Percentiles rank a stretch among this genome's conserved stretches.
phyloP scores from a whole-genome alignment of 345 rosid genomes.

The Salix caprea region DNA sequence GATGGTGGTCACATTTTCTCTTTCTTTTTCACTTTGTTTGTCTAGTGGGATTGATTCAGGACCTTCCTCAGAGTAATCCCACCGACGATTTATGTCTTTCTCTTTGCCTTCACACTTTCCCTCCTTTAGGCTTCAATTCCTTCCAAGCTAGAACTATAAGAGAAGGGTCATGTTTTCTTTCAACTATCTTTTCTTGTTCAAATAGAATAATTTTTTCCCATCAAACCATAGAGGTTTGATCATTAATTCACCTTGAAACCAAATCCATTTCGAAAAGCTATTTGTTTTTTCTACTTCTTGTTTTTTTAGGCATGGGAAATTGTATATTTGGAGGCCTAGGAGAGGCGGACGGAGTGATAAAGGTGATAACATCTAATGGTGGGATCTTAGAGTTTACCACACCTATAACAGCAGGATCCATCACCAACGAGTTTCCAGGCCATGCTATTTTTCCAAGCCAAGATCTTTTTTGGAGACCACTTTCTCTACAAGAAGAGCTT shows the following conservation, averaged over 20 bases:
- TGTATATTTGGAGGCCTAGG: slow-evolving; percentile 74
- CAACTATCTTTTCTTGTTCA: not conserved
- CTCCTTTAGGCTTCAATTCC: slow-evolving; percentile 3
- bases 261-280: not conserved
- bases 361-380: slow-evolving; percentile 53
- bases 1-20: slow-evolving; percentile 7
- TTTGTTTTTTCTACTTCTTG: not conserved
- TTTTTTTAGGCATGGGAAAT: slow-evolving; percentile 52
- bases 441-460: slow-evolving; percentile 52
- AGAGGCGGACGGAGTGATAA: slow-evolving; percentile 35
- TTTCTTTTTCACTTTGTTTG: slow-evolving; percentile 8
- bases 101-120: not conserved
- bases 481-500: slow-evolving; percentile 45
- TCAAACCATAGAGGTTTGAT: not conserved
- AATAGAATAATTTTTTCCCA: no score
- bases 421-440: slow-evolving; percentile 53
- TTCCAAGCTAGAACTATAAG: slow-evolving; percentile 1
- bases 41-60: slow-evolving; percentile 1
- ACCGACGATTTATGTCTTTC: slow-evolving; percentile 28
- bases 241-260: not conserved
- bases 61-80: slow-evolving; percentile 30
- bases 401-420: slow-evolving; percentile 52
- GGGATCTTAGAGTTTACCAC: slow-evolving; percentile 56
- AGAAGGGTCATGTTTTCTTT: not conserved
- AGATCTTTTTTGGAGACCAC: slow-evolving; percentile 50